Base-by-base conservation (phyloP, 805 yeast genomes). In the Myxozyma neglecta region DNA sequence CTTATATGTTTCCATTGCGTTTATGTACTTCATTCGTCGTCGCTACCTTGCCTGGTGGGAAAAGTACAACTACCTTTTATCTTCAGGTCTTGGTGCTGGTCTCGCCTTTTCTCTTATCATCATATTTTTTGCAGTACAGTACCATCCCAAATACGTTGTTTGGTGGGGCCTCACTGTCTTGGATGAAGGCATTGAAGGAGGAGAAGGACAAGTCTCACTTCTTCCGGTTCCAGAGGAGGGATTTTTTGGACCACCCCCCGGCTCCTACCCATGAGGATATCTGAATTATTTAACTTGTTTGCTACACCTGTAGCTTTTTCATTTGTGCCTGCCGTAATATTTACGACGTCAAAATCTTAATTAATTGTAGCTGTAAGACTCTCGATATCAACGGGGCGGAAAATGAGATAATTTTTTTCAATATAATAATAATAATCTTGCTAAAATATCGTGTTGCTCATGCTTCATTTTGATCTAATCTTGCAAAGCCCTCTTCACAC, bases 1-100 rank as follows among this genome's bases (percentile, higher is more conserved):
- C 35, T n/a, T 70, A 7, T 70, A 69, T 44, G 14, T 67, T 45
- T 87, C 89, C 5, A 79, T 79, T 64, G 54, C 78, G 4, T 87
- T 86, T 75, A 84, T 84, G 76, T 84, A 79, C 73, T 77, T 78
- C 68, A 74, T 87, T 60, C 84, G 83, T 62, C 78, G 82, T 53
- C 76, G 78, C 61, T 85, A 83, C 74, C 76, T 82, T 53, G 75
- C 79, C 51, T 87, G 91, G 92, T 87, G 92, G 91, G 85, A 86
- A 45, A 87, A 86, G 72, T 87, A 87, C 72, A 86, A 86, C 71
- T 86, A 85, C 70, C 81, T 86, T 3, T 74, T 87, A 57, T 81
- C 88, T 16, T 84, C 88, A 24, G 91, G 85, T 1, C 72, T 87
- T 29, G 86, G 86, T 50, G 82, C 87, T 6, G 90, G 90, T 0